These are phyloP conservation scores for Salisapilia sapeloensis DNA, from an alignment of 352 stramenopile genomes.

Conservation along the genomic window DNA sequence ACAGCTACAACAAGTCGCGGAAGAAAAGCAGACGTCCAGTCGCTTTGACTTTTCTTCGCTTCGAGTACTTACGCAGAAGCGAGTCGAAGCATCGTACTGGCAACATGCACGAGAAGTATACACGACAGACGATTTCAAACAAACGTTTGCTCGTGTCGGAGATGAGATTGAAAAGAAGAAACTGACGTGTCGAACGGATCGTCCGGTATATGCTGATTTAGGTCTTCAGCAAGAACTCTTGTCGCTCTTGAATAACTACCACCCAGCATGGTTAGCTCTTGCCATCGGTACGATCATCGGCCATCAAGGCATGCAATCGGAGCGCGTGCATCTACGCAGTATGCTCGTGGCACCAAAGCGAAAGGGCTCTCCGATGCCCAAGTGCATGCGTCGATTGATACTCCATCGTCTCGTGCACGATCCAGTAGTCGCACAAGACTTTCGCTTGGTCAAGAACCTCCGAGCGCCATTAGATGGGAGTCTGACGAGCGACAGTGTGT, in stretches of 20 bases:
- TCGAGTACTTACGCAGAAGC: slow-evolving; percentile 49
- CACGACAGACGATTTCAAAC: slow-evolving; percentile 23
- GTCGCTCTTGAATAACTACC: slow-evolving; percentile 80
- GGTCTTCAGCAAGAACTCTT: slow-evolving; percentile 77
- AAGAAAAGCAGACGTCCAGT: slow-evolving; percentile 5
- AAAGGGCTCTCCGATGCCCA: slow-evolving; percentile 23
- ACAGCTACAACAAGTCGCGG: not conserved
- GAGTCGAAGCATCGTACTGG: slow-evolving; percentile 46
- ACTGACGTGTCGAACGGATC: slow-evolving; percentile 72
- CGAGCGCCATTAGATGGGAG: slow-evolving; percentile 47
- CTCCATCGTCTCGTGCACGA: slow-evolving; percentile 55
- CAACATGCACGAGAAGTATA: slow-evolving; percentile 42
- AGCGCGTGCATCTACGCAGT: slow-evolving; percentile 30
- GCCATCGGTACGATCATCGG: slow-evolving; percentile 80
- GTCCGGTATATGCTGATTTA: slow-evolving; percentile 83
- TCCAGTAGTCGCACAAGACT: slow-evolving; percentile 27
- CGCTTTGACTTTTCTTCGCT: slow-evolving; percentile 49
- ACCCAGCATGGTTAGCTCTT: slow-evolving; percentile 83
- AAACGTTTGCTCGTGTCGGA: slow-evolving; percentile 41
- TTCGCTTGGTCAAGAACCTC: slow-evolving; percentile 54
- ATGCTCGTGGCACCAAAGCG: slow-evolving; percentile 15
- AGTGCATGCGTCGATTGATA: slow-evolving; percentile 31
- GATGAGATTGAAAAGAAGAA: slow-evolving; percentile 53
- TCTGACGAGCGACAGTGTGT: slow-evolving; percentile 10
- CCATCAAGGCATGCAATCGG: slow-evolving; percentile 23